These are phyloP conservation scores for Russula foetens DNA, from an alignment of 768 basidiomycete genomes.

Conservation along the genomic window DNA sequence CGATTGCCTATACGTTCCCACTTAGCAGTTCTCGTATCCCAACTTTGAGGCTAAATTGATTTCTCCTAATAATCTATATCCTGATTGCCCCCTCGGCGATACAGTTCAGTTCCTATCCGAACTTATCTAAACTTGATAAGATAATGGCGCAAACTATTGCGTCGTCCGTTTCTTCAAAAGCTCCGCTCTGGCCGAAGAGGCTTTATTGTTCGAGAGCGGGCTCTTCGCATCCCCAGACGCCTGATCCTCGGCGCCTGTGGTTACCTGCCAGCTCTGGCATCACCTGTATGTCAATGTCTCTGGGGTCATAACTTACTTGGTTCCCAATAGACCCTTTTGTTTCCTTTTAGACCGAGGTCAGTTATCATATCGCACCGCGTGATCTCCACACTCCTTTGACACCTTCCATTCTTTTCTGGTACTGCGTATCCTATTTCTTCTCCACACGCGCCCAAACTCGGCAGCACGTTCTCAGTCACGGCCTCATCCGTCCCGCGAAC, in stretches of 20 bases:
- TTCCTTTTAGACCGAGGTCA: constrained; percentile 2
- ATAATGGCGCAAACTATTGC: neutral
- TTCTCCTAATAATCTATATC: neutral
- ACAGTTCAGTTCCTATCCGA: neutral
- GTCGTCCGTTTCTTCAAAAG: neutral
- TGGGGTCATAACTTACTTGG: neutral
- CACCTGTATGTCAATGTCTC: neutral
- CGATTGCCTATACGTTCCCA: constrained; percentile 4
- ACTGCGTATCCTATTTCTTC: neutral
- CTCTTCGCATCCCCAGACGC: neutral
- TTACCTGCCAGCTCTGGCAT: neutral
- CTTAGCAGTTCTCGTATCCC: neutral
- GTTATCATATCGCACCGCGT: constrained; percentile 6
- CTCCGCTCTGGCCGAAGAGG: neutral
- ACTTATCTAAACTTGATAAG: neutral
- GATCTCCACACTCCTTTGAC: constrained; percentile 4
- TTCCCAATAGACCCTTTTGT: neutral
- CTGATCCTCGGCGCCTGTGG: neutral
- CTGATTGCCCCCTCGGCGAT: constrained; percentile 2
- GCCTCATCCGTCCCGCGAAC: constrained; percentile 14
- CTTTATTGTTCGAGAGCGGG: neutral
- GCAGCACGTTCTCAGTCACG: constrained; percentile 6
- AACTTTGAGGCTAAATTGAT: neutral
- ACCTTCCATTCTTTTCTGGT: constrained; percentile 11
- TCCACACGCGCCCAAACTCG: neutral